Evolutionary conservation across 768 basidiomycete species (phyloP).

Genomic region (Boletus pseudopeckii): DNA sequence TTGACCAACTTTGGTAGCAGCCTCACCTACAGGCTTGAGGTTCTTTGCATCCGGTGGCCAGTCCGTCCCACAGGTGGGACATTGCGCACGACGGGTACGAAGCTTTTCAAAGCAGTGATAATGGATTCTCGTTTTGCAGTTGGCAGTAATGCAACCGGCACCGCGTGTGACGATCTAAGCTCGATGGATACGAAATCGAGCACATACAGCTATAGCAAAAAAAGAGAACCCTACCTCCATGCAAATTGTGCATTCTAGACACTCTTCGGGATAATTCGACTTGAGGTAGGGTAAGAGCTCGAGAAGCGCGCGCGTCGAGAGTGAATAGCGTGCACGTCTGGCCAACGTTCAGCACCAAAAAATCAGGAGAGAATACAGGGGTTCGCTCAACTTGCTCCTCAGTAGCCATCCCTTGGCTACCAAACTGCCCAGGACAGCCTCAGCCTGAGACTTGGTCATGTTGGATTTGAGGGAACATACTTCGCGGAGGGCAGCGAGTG

Average conservation of each 20-base stretch:
- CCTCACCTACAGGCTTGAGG: constrained; percentile 64
- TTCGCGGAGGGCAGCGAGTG: constrained; percentile 73
- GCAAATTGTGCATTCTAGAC: constrained; percentile 72
- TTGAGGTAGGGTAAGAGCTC: constrained; percentile 76
- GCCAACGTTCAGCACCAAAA: constrained; percentile 5
- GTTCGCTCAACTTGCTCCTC: constrained; percentile 62
- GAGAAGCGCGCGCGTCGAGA: constrained; percentile 69
- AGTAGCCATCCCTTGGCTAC: constrained; percentile 79
- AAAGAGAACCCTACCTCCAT: constrained; percentile 45
- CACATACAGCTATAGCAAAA: neutral
- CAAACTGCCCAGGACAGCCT: constrained; percentile 70
- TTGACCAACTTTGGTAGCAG: constrained; percentile 59
- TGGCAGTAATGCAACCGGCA: constrained; percentile 53
- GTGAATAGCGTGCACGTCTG: constrained; percentile 68
- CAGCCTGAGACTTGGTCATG: constrained; percentile 75
- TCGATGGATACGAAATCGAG: neutral
- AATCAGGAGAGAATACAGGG: neutral
- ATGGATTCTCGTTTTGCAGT: constrained; percentile 66
- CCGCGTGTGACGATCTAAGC: constrained; percentile 69
- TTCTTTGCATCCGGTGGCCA: constrained; percentile 58
- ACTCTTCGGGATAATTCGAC: constrained; percentile 66
- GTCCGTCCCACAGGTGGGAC: constrained; percentile 53
- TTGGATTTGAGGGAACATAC: constrained; percentile 53
- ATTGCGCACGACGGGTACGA: constrained; percentile 41
- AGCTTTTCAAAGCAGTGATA: constrained; percentile 58